Conservation (phyloP, 1,284 basidiomycete genomes). For the Sanghuangporus weigelae region DNA sequence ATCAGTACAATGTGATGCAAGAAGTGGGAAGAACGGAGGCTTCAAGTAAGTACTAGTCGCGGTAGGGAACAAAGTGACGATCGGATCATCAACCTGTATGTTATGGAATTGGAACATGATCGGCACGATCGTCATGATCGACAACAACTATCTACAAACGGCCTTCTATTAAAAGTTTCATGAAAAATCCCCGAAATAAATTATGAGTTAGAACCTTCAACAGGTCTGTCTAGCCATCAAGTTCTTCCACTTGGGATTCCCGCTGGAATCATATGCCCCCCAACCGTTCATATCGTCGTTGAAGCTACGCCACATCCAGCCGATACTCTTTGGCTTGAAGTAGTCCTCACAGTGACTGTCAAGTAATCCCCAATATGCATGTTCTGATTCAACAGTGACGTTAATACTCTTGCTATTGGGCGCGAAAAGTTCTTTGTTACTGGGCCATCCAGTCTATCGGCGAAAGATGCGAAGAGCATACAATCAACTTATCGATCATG, state of each 20-base stretch:
- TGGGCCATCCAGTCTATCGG: slow-evolving; percentile 20
- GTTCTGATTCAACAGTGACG: slow-evolving; percentile 15
- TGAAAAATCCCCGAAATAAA: background rate
- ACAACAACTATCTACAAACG: background rate
- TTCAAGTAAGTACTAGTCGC: no score
- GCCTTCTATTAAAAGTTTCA: background rate
- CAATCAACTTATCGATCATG: background rate
- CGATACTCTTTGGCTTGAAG: slow-evolving; percentile 16
- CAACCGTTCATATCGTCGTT: slow-evolving; percentile 11
- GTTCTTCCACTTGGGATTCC: slow-evolving; percentile 12
- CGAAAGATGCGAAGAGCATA: background rate
- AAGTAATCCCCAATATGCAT: slow-evolving; percentile 19
- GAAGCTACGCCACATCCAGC: slow-evolving; percentile 19
- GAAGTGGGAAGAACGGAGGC: no score
- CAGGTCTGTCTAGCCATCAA: background rate
- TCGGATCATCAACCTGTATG: background rate
- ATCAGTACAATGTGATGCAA: no score
- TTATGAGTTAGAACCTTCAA: background rate
- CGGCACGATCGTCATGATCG: background rate
- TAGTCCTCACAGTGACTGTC: slow-evolving; percentile 17
- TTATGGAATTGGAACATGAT: background rate
- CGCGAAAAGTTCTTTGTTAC: slow-evolving; percentile 16
- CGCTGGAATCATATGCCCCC: slow-evolving; percentile 7
- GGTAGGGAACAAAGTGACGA: background rate
- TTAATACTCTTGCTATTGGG: slow-evolving; percentile 19